Evolutionary conservation across 371 early-diverging fungal species (phyloP), one percentile per base, ranked within the genome.

Genomic region (Dinochytrium kinnereticum): DNA sequence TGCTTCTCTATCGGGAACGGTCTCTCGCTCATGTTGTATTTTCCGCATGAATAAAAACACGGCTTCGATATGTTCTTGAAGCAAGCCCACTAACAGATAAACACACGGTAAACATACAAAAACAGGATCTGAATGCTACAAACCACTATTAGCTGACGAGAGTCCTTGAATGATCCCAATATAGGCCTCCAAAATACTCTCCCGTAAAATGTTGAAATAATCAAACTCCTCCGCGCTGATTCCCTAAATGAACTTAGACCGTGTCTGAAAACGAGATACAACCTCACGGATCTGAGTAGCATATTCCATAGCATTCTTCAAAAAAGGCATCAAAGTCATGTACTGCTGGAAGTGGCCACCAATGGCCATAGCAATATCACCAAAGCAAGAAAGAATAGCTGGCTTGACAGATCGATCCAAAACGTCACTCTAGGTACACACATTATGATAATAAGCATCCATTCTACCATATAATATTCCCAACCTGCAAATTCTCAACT

Each of bases 341-440:
- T 94, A 98, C 24, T 82, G 80, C 64, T 90, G 92, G 81, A 98
- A 99, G 61, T 89, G 81, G 21, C 89, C 93, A 44, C 95, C 95
- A 71, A 99, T 92, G 1, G 98, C 96, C 66, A 97, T 82, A 1
- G 99, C 96, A 76, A 99, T 92, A 84, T 99, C 99, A 59, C 99
- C 99, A 86, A 99, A 95, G 83, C 93, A 92, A 0, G 96, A 92
- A 17, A 99, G 89, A 70, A 96, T 96, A 24, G 92, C 87, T 0
- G 98, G 96, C 86, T 97, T 96, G 24, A 98, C 94, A 51, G 86
- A 88, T 61, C 93, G 91, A 79, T 94, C 91, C 64, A 96, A 83
- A 19, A 87, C 86, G 28, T 92, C 90, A 59, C 86, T 91, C 80
- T 79, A 44, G 19, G 7, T 13, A 13, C 44, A 44, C 44, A 19